Conservation (phyloP, 2,329 filamentous ascomycete genomes). For the Malbranchea cinnamomea region DNA sequence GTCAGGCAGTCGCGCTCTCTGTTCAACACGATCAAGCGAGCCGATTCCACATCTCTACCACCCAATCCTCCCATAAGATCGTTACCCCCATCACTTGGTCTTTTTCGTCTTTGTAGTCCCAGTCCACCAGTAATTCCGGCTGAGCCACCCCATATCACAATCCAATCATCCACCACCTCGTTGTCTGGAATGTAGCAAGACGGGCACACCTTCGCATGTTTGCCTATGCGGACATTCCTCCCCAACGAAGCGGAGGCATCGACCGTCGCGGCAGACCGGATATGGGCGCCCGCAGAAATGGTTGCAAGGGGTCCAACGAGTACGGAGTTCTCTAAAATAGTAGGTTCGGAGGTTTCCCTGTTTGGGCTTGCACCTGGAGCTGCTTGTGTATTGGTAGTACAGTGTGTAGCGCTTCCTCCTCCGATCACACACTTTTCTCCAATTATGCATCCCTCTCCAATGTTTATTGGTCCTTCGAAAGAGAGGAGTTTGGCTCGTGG, state of each 20-base stretch:
- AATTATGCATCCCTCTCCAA: constrained; percentile 70
- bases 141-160: constrained; percentile 54
- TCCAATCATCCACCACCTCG: constrained; percentile 48
- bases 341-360: constrained; percentile 9
- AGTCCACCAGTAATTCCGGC: constrained; percentile 13
- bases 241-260: constrained; percentile 32
- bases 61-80: constrained; percentile 10
- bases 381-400: constrained; percentile 2
- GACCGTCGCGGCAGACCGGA: constrained; percentile 24
- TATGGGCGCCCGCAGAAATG: constrained; percentile 23
- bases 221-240: constrained; percentile 19
- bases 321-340: constrained; percentile 25
- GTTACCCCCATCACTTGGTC: constrained; percentile 20
- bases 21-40: constrained; percentile 48
- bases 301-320: constrained; percentile 24
- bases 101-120: constrained; percentile 20
- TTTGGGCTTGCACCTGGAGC: constrained; percentile 2
- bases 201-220: constrained; percentile 56
- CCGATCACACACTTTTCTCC: constrained; percentile 45
- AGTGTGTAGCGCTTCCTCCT: constrained; percentile 32
- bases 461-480: constrained; percentile 59
- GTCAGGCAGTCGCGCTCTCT: constrained; percentile 54
- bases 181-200: constrained; percentile 44
- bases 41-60: constrained; percentile 38
- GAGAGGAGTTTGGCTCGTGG: constrained; percentile 70